Base-by-base conservation (phyloP, 768 basidiomycete genomes). In the Coprinopsis marcescibilis region DNA sequence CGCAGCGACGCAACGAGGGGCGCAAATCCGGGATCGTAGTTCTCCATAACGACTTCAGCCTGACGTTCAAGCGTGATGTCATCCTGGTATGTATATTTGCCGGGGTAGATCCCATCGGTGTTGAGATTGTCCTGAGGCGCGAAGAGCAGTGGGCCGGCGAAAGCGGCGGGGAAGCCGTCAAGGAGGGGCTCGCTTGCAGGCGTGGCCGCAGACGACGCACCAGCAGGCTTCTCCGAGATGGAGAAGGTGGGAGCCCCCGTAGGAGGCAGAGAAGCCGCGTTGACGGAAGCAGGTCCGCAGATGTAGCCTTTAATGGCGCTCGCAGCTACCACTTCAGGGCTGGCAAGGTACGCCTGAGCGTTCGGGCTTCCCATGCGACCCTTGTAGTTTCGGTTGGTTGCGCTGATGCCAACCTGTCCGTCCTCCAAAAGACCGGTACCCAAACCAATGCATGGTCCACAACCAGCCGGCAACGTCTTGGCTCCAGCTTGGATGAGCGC, bases 61-160 rank as follows among this genome's bases (percentile, higher is more conserved):
- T 98, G 96, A 23, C 83, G 80, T 51, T 83, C 85, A 27, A 92
- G 90, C 1, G 95, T 97, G 63, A 99, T 96, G 59, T 97, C 96
- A 62, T 99, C 96, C 66, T 96, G 93, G 65, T 99, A 99, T 4
- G 95, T 99, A 66, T 96, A 98, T 65, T 96, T 98, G 15, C 95
- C 95, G 1, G 96, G 96, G 68, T 99, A 99, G 58, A 99, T 91
- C 1, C 89, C 96, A 59, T 99, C 96, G 1, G 96, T 99, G 64
- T 94, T 98, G 50, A 99, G 66, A 60, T 99, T 99, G 64, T 99
- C 96, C 59, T 97, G 93, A 0, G 96, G 96, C 0, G 83, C 78
- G 58, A 97, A 99, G 33, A 98, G 68, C n/a, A 98, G 68, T 0
- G 83, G 81, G 1, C 96, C 96, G 0, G 77, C 65, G 66, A 99